Conservation (phyloP, 768 basidiomycete genomes). For the Xanthoconium purpureum region DNA sequence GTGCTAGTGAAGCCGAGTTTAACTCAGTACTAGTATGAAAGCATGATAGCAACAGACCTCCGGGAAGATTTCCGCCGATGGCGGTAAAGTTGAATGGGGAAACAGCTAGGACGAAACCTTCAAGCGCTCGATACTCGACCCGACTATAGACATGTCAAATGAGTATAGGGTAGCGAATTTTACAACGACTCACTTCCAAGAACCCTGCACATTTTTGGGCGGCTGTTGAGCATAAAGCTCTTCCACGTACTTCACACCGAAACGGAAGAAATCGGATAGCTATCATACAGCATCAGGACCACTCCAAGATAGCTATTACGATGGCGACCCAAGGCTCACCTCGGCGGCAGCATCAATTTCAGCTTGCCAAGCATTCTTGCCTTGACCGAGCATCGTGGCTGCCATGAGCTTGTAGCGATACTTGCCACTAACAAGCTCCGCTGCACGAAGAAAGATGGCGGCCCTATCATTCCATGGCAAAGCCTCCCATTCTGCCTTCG, state of each 20-base stretch:
- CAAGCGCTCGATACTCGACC: slow-evolving; percentile 93
- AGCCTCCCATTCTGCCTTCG: slow-evolving; percentile 87
- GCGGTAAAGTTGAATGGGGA: slow-evolving; percentile 99
- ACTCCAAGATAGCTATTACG: neutral
- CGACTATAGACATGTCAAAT: slow-evolving; percentile 53
- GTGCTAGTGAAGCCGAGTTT: slow-evolving; percentile 44
- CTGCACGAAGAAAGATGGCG: slow-evolving; percentile 97
- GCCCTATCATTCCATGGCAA: slow-evolving; percentile 97
- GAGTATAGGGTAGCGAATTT: neutral
- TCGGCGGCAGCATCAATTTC: slow-evolving; percentile 99
- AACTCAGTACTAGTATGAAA: neutral
- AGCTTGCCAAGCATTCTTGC: slow-evolving; percentile 99
- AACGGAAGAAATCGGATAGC: slow-evolving; percentile 93
- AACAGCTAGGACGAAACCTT: slow-evolving; percentile 96
- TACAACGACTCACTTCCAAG: slow-evolving; percentile 81
- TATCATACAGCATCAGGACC: slow-evolving; percentile 22
- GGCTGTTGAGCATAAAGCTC: slow-evolving; percentile 93
- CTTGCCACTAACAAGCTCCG: slow-evolving; percentile 93
- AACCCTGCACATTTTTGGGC: slow-evolving; percentile 74
- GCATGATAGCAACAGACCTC: slow-evolving; percentile 38
- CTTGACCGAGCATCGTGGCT: slow-evolving; percentile 96
- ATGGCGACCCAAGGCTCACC: slow-evolving; percentile 39
- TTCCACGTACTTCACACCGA: slow-evolving; percentile 95
- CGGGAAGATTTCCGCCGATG: slow-evolving; percentile 93
- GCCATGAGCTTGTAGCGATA: slow-evolving; percentile 94